Base-by-base conservation (phyloP, 495 filamentous ascomycete genomes). In the Astrothelium macrocarpum region DNA sequence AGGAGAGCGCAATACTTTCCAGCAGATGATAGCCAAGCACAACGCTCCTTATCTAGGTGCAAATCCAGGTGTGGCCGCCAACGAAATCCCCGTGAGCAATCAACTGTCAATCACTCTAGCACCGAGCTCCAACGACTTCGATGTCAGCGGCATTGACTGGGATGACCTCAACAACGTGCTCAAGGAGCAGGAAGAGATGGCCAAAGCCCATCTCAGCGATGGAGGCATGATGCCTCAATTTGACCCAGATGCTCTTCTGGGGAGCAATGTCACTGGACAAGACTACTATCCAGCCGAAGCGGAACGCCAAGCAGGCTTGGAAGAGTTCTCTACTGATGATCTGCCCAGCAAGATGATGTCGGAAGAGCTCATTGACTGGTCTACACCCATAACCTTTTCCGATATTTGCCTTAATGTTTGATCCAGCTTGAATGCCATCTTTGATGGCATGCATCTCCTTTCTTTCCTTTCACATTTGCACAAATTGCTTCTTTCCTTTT, bases 341-440 rank as follows among this genome's bases (percentile, higher is more conserved):
- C 10, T 20, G n/a, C 45, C 45, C n/a, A 49, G 45, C 45, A 49
- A 0, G n/a, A 20, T 49, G 39, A 69, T 79, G 61, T 60, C 68
- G 10, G 59, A 36, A 32, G 32, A 61, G 59, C 20, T 34, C 18
- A 11, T n/a, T 32, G 29, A 59, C 29, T 56, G 49, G 49, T 56
- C 49, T 29, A 56, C 49, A 56, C 16, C 49, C 25, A 16, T 16
- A 56, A 4, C 25, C 49, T 56, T 56, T 56, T 25, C 49, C 49
- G 49, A 29, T 56, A 10, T 56, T 56, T n/a, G 29, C 49, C 49
- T 28, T 56, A 56, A 56, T 56, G 49, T 25, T 56, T 56, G 49
- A 56, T 56, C 25, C n/a, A 56, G 25, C 49, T 56, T 56, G 49
- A 49, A 56, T 29, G 49, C 49, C 25, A 56, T 56, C 49, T 49